phyloP scores from a whole-genome alignment of 1,284 basidiomycete genomes.

The Microbotryum silenes-acaulis region DNA sequence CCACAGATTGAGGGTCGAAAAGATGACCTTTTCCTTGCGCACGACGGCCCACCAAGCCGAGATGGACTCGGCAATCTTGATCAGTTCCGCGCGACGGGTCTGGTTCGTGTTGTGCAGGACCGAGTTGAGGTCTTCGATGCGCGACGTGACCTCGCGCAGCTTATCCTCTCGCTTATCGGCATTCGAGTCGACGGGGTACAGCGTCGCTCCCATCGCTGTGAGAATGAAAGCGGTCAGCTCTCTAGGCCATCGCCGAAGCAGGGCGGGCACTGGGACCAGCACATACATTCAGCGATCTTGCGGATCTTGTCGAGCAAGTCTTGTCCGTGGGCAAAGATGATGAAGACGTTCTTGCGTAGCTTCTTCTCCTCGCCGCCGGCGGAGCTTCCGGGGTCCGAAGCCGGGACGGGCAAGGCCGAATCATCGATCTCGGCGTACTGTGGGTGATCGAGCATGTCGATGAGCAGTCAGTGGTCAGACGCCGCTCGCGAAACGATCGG shows the following conservation, averaged over 20 bases:
- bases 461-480: not conserved
- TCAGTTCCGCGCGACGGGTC: conserved; percentile 75
- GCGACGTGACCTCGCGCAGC: conserved; percentile 75
- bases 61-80: conserved; percentile 76
- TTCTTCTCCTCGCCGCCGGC: conserved; percentile 51
- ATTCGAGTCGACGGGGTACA: conserved; percentile 93
- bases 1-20: conserved; percentile 87
- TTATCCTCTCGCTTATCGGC: conserved; percentile 84
- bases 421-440: conserved; percentile 67
- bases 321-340: conserved; percentile 97
- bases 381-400: conserved; percentile 55
- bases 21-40: conserved; percentile 90
- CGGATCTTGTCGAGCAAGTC: conserved; percentile 92
- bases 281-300: conserved; percentile 76
- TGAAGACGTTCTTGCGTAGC: conserved; percentile 90
- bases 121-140: conserved; percentile 86
- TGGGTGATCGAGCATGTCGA: not conserved
- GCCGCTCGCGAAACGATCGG: not conserved
- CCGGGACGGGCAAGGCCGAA: conserved; percentile 60
- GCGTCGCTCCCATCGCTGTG: conserved; percentile 78
- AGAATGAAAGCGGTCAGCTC: not conserved
- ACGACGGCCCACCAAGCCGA: conserved; percentile 91
- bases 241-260: not conserved
- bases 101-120: conserved; percentile 85
- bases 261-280: too few relatives aligned